Evolutionary conservation across 2,329 filamentous ascomycete genomes (phyloP).

Genomic region (Coleophoma cylindrospora): DNA sequence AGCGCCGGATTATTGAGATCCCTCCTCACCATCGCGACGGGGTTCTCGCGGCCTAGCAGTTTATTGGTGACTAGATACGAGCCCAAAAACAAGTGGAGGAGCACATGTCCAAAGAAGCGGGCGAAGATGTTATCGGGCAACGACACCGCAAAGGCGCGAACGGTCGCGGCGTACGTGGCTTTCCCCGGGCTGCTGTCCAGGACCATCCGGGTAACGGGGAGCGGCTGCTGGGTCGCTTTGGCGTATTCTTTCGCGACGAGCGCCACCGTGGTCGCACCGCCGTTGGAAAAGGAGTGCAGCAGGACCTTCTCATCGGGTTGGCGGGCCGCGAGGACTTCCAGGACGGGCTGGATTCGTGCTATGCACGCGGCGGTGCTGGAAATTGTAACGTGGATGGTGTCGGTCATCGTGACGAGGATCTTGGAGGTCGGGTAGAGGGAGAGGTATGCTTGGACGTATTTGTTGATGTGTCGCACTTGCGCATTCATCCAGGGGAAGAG

Average conservation of each 20-base stretch:
- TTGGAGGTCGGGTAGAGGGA: conserved; percentile 34
- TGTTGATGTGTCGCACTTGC: conserved; percentile 33
- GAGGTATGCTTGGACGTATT: conserved; percentile 40
- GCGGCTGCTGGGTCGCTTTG: conserved; percentile 22
- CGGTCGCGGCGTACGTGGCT: conserved; percentile 9
- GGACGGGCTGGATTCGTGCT: conserved; percentile 33
- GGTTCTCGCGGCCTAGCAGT: conserved; percentile 6
- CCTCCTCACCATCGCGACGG: conserved; percentile 8
- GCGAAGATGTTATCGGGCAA: conserved; percentile 19
- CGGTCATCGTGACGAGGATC: conserved; percentile 45
- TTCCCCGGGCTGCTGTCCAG: conserved; percentile 40
- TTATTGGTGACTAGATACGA: conserved; percentile 2
- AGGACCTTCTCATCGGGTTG: conserved; percentile 21
- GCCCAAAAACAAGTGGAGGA: conserved; percentile 7
- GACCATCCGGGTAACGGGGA: conserved; percentile 34
- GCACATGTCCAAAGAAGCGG: conserved; percentile 2
- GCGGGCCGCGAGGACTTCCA: conserved; percentile 27
- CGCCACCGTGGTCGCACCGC: conserved; percentile 34
- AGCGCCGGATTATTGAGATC: conserved; percentile 15
- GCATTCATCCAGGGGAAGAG: conserved; percentile 43
- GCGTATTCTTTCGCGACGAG: conserved; percentile 32
- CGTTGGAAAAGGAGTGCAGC: conserved; percentile 45
- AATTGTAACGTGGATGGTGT: conserved; percentile 37
- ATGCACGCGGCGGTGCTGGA: conserved; percentile 27
- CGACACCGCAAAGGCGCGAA: conserved; percentile 16